Conservation (phyloP, 441 rosid genomes). For the Croton setiger region DNA sequence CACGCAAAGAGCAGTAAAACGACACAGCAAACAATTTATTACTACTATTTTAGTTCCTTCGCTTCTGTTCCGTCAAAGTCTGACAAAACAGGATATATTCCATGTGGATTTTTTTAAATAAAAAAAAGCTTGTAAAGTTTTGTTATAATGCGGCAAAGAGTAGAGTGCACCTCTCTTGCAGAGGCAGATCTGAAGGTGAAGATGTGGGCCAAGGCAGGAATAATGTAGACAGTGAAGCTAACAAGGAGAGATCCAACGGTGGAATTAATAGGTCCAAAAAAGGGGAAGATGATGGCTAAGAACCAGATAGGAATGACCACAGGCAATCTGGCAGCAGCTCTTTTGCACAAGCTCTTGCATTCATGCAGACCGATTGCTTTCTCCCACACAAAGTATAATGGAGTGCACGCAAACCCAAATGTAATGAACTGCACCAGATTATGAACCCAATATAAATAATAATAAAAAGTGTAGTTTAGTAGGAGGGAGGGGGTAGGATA, state of each 20-base stretch:
- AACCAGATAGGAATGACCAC: slow-evolving; percentile 97
- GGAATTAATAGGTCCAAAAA: slow-evolving; percentile 93
- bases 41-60: background rate
- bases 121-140: background rate
- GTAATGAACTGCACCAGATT: slow-evolving; percentile 72
- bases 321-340: slow-evolving; percentile 84
- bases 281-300: slow-evolving; percentile 89
- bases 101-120: background rate
- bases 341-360: slow-evolving; percentile 77
- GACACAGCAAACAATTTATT: too few species aligned
- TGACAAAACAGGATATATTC: background rate
- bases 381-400: slow-evolving; percentile 94
- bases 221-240: slow-evolving; percentile 96
- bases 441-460: background rate
- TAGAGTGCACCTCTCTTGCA: slow-evolving; percentile 62
- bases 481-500: background rate
- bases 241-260: slow-evolving; percentile 95
- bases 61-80: slow-evolving; percentile 19
- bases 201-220: slow-evolving; percentile 87
- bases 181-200: slow-evolving; percentile 85
- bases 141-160: background rate
- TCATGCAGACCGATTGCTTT: slow-evolving; percentile 94
- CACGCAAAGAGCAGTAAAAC: too few species aligned
- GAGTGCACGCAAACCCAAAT: slow-evolving; percentile 96
- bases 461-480: background rate